Evolutionary conservation across 2,329 filamentous ascomycete species (phyloP), one percentile per base, ranked within the genome.

Genomic region (Torrubiellomyces zombiae): DNA sequence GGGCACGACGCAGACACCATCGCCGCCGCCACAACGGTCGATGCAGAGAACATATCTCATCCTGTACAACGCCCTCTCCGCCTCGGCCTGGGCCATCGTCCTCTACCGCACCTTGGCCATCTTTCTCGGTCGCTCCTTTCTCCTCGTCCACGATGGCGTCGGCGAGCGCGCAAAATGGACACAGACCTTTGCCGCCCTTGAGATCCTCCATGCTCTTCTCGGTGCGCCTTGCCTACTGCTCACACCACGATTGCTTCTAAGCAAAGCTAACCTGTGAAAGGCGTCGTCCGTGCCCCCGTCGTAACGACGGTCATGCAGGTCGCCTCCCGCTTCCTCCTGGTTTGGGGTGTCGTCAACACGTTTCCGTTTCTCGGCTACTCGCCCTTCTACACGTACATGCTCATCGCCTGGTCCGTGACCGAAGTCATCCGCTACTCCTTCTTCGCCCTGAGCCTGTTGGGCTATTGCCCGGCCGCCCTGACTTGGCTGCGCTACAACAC

Each of bases 381-480:
- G 33, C 55, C 63, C 12, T 67, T 64, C 28, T 91, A 85, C 60
- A 60, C 70, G 36, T 67, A 63, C 40, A 82, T 92, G 80, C 64
- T 95, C 30, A 43, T 75, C 28, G 85, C 89, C 16, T 95, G 89
- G 86, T 76, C 72, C 35, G 51, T 81, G 30, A 94, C 89, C 32
- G 89, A 98, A 56, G 78, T 93, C 26, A 76, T 94, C 40, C 75
- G 89, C 27, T 98, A 98, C 63, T 67, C 70, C 23, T 98, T 80
- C 63, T 95, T 95, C 48, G 77, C 79, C 18, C 63, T 83, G 40
- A 72, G 70, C 38, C 65, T 89, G 16, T 55, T 60, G 34, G 62
- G 67, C 15, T 45, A 53, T 31, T 67, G 77, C 16, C 80, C 83
- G 0, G 47, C 42, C 1, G 56, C 63, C 31, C 63, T 93, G 45